Conservation (phyloP, 1,139 yeast genomes). For the Geotrichum australiense region DNA sequence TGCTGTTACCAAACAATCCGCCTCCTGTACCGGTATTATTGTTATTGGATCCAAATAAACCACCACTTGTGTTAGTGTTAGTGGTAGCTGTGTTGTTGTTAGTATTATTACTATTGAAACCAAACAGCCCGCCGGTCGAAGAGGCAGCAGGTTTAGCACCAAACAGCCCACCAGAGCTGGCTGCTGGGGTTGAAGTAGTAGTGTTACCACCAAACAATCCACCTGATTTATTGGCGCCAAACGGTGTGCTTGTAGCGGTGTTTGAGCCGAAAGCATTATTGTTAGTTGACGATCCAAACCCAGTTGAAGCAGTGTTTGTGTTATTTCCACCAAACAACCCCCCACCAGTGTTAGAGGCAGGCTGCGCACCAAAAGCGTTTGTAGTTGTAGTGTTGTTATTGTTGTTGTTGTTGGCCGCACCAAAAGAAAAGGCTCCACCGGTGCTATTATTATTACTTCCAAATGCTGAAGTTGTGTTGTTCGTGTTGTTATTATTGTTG, state of each 20-base stretch:
- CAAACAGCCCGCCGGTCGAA: constrained; percentile 21
- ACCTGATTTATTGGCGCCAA: no score
- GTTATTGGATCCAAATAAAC: constrained; percentile 14
- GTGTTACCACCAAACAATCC: no score
- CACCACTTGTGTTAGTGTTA: constrained; percentile 13
- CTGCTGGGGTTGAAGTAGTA: constrained; percentile 1
- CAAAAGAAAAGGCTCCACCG: constrained; percentile 8
- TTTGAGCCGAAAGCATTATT: constrained; percentile 11
- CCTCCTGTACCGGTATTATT: constrained; percentile 16
- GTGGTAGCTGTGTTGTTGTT: constrained; percentile 1
- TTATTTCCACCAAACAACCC: neutral
- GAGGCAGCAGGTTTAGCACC: constrained; percentile 19
- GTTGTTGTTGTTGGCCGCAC: constrained; percentile 14
- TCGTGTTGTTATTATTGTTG: constrained; percentile 23
- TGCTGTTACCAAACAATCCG: constrained; percentile 15
- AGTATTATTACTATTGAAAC: constrained; percentile 22
- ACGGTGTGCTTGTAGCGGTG: neutral
- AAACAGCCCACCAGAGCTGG: constrained; percentile 19
- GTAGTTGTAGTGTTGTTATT: constrained; percentile 22
- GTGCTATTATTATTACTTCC: constrained; percentile 27
- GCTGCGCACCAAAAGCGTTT: no score
- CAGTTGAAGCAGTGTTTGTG: neutral
- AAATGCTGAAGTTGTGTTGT: constrained; percentile 24
- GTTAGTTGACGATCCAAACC: neutral
- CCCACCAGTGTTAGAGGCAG: constrained; percentile 7